Evolutionary conservation across 2,329 filamentous ascomycete genomes (phyloP).

Genomic region (Colletotrichum lini): DNA sequence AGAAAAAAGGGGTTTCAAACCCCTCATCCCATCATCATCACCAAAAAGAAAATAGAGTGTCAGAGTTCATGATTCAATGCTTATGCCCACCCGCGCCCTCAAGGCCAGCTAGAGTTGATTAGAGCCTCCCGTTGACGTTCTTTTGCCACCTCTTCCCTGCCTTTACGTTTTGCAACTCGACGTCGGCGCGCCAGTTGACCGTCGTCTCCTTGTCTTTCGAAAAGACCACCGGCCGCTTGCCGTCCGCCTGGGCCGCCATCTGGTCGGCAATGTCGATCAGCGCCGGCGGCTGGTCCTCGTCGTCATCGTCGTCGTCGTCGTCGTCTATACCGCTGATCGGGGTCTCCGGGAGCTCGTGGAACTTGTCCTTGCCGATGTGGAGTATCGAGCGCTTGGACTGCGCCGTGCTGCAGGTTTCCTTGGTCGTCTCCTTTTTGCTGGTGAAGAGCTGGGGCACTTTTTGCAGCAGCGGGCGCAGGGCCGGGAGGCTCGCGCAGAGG

Average conservation of each 20-base stretch:
- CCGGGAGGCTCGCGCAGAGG: constrained; percentile 58
- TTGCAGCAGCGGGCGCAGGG: constrained; percentile 57
- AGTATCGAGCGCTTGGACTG: constrained; percentile 30
- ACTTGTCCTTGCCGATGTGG: constrained; percentile 23
- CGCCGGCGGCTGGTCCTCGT: constrained; percentile 12
- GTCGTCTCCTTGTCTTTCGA: neutral
- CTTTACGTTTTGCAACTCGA: constrained; percentile 24
- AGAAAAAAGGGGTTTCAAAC: neutral
- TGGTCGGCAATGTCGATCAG: constrained; percentile 38
- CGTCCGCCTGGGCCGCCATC: constrained; percentile 34
- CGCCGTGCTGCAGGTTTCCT: neutral
- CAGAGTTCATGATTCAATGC: neutral
- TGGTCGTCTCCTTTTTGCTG: constrained; percentile 37
- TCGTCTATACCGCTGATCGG: neutral
- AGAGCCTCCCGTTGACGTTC: constrained; percentile 2
- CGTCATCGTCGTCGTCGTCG: no score
- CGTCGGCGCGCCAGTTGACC: neutral
- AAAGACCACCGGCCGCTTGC: constrained; percentile 32
- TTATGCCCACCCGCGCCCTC: neutral
- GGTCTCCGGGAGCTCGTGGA: constrained; percentile 15
- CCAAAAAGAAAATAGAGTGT: neutral
- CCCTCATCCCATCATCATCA: no score
- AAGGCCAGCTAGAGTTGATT: neutral
- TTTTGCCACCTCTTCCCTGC: constrained; percentile 20
- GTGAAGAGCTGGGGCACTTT: constrained; percentile 25